Base-by-base conservation (phyloP, 1,284 basidiomycete species). In the Laetiporus sulphureus region DNA sequence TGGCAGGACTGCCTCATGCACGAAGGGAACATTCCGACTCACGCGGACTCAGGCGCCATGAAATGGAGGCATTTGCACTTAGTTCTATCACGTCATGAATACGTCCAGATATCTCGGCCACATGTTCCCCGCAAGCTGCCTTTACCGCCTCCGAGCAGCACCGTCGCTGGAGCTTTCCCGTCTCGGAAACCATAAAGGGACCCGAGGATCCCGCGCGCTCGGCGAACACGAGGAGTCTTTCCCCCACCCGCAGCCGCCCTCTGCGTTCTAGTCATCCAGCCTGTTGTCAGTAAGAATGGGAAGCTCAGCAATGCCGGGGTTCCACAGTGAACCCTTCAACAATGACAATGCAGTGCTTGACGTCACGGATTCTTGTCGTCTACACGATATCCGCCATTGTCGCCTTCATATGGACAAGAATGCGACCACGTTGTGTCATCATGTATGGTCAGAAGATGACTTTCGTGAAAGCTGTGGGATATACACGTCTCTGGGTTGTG, bases 181-280 rank as follows among this genome's bases (percentile, higher is more conserved):
- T 32, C 20, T 19, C 2, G 41, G 36, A 40, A 16, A 8, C 24
- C 34, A 21, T 18, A 25, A 31, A 20, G 27, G 29, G 15, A 5
- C 21, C 42, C 42, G 42, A 44, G 31, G 42, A 44, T 44, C 42
- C 42, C 42, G 42, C 42, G 42, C 16, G 18, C 3, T 16, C 37
- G 32, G 41, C 32, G 41, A 43, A 20, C 30, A 21, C 22, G 22
- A 21, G 34, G 6, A 10, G 16, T 20, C 19, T 23, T 11, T 12
- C 10, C 32, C 10, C 11, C 18, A 16, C 32, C 32, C 32, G 18
- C 32, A n/a, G n/a, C n/a, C n/a, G n/a, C n/a, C n/a, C n/a, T n/a
- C n/a, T n/a, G n/a, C n/a, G n/a, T n/a, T n/a, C n/a, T n/a, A n/a
- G n/a, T n/a, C n/a, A n/a, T n/a, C n/a, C n/a, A n/a, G n/a, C n/a